Conservation (phyloP, 768 basidiomycete genomes). For the Mycena polygramma region DNA sequence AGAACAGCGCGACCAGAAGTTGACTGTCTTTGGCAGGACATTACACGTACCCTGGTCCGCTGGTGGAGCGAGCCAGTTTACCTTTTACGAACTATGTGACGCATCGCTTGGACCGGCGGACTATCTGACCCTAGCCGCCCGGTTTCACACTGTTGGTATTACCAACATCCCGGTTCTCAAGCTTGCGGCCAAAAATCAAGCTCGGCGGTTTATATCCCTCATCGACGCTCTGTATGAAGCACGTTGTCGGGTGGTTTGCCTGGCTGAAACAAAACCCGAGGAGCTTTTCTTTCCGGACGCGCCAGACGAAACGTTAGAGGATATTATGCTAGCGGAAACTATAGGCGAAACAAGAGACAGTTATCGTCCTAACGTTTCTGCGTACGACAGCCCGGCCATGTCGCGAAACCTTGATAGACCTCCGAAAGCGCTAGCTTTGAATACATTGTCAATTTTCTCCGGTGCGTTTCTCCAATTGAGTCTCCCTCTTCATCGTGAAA, state of each 20-base stretch:
- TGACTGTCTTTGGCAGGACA: constrained; percentile 64
- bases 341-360: constrained; percentile 60
- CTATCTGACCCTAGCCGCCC: constrained; percentile 66
- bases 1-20: constrained; percentile 39
- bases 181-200: constrained; percentile 69
- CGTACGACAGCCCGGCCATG: constrained; percentile 60
- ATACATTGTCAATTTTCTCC: constrained; percentile 67
- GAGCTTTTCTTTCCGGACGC: constrained; percentile 71
- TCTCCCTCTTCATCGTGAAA: background rate
- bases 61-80: constrained; percentile 57
- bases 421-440: constrained; percentile 50
- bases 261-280: constrained; percentile 55
- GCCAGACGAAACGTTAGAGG: constrained; percentile 34
- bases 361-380: constrained; percentile 67
- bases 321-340: constrained; percentile 62
- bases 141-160: constrained; percentile 63
- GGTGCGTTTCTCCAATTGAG: constrained; percentile 41
- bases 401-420: constrained; percentile 43
- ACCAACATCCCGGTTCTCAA: constrained; percentile 63
- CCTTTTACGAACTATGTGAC: constrained; percentile 65
- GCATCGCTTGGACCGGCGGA: constrained; percentile 69
- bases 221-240: constrained; percentile 71
- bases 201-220: constrained; percentile 69
- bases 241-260: constrained; percentile 52
- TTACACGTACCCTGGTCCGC: constrained; percentile 59